These are phyloP conservation scores for Pulveroboletus ravenelii DNA, from an alignment of 768 basidiomycete species.

Conservation along the genomic window DNA sequence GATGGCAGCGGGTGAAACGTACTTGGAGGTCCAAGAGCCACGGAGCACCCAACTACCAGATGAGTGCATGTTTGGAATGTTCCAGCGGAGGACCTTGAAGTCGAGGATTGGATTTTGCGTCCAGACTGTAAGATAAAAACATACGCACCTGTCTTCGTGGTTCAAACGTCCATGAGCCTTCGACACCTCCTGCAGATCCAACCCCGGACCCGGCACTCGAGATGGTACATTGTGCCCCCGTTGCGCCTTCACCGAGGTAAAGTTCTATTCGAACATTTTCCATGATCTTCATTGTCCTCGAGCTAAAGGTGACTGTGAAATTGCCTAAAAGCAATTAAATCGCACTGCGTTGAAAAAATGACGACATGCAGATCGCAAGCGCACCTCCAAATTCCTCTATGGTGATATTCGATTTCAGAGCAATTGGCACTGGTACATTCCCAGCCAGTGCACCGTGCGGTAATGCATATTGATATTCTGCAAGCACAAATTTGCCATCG, in stretches of 20 bases:
- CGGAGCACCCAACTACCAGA: constrained; percentile 69
- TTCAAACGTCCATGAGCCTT: constrained; percentile 80
- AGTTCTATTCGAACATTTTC: constrained; percentile 71
- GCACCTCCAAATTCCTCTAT: constrained; percentile 31
- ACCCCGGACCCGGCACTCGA: constrained; percentile 52
- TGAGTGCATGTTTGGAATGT: constrained; percentile 61
- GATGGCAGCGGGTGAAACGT: constrained; percentile 21
- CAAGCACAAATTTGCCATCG: constrained; percentile 80
- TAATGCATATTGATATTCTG: constrained; percentile 72
- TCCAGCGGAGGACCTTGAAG: constrained; percentile 71
- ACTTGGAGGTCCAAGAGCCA: constrained; percentile 74
- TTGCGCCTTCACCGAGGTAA: constrained; percentile 69
- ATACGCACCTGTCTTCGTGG: constrained; percentile 51
- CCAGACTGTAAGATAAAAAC: neutral
- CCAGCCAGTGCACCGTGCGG: constrained; percentile 35
- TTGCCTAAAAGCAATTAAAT: constrained; percentile 36
- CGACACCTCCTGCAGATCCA: constrained; percentile 34
- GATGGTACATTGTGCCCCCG: constrained; percentile 66
- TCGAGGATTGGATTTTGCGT: neutral
- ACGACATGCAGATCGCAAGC: neutral
- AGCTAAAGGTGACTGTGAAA: constrained; percentile 60
- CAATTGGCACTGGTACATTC: constrained; percentile 47
- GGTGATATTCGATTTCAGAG: constrained; percentile 41
- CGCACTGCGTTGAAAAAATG: neutral
- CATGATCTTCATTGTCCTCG: constrained; percentile 59